These are phyloP conservation scores for Mycena rosella DNA, from an alignment of 768 basidiomycete genomes.

Conservation along the genomic window DNA sequence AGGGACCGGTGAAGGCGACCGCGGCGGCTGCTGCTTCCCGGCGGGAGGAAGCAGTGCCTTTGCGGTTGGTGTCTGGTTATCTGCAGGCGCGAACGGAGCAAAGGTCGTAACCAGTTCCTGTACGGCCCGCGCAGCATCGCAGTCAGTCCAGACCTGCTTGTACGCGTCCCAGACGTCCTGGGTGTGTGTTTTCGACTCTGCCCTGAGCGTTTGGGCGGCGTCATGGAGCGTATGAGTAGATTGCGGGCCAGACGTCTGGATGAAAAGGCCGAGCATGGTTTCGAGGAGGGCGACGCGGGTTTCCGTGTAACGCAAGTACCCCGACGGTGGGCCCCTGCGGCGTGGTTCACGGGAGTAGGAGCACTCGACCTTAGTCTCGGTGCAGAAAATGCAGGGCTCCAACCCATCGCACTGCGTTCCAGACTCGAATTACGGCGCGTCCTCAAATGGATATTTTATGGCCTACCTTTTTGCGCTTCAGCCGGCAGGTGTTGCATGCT, in stretches of 20 bases:
- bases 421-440: neutral
- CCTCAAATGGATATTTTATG: neutral
- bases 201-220: conserved; percentile 27
- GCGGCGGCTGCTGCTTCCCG: neutral
- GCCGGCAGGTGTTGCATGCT: conserved; percentile 49
- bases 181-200: conserved; percentile 41
- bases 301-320: conserved; percentile 46
- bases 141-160: conserved; percentile 40
- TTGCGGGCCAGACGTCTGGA: conserved; percentile 27
- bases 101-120: conserved; percentile 42
- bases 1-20: conserved; percentile 18
- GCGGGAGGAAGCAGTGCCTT: conserved; percentile 42
- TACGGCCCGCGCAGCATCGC: conserved; percentile 38
- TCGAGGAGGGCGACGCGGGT: conserved; percentile 45
- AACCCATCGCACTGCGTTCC: conserved; percentile 45
- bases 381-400: conserved; percentile 47
- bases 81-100: conserved; percentile 43
- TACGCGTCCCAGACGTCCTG: conserved; percentile 49
- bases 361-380: conserved; percentile 45
- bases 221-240: conserved; percentile 9
- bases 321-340: conserved; percentile 47
- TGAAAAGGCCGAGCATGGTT: conserved; percentile 44
- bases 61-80: conserved; percentile 34
- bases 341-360: conserved; percentile 47
- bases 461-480: conserved; percentile 48